Conservation (phyloP, 176 grass and related monocot genomes). For the Cenchrus purpureus region DNA sequence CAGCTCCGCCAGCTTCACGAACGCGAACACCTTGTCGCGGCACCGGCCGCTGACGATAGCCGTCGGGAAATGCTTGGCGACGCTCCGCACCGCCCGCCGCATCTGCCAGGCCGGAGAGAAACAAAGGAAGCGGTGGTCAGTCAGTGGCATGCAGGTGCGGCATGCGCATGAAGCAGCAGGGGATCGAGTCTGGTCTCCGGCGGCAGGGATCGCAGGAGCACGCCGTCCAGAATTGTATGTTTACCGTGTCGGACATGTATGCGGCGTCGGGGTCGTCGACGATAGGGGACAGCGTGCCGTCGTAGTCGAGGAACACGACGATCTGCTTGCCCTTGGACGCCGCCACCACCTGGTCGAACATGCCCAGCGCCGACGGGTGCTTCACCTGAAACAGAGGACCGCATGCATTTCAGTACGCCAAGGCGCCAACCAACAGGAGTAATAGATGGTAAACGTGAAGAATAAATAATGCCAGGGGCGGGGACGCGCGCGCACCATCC, state of each 20-base stretch:
- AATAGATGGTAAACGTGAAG: too few relatives aligned
- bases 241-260: constrained; percentile 80
- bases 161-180: too few relatives aligned
- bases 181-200: not conserved
- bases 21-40: constrained; percentile 83
- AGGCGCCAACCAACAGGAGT: too few relatives aligned
- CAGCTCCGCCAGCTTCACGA: constrained; percentile 87
- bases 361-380: constrained; percentile 75
- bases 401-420: not conserved
- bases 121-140: not conserved
- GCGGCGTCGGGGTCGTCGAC: constrained; percentile 90
- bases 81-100: constrained; percentile 70
- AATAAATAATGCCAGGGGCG: too few relatives aligned
- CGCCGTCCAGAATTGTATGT: not conserved
- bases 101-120: constrained; percentile 44
- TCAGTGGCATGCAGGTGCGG: not conserved
- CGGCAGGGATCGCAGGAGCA: too few relatives aligned
- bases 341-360: constrained; percentile 77
- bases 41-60: constrained; percentile 90
- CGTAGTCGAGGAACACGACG: constrained; percentile 90
- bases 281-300: constrained; percentile 89
- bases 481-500: constrained; percentile 43
- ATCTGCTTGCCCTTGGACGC: constrained; percentile 76
- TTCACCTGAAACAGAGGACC: constrained; percentile 43
- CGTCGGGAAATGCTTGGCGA: constrained; percentile 79